A percentile compares a stretch with the other conserved stretches of the same genome.
phyloP scores from a whole-genome alignment of 108 stramenopile species.

The Fragilaria crotonensis region DNA sequence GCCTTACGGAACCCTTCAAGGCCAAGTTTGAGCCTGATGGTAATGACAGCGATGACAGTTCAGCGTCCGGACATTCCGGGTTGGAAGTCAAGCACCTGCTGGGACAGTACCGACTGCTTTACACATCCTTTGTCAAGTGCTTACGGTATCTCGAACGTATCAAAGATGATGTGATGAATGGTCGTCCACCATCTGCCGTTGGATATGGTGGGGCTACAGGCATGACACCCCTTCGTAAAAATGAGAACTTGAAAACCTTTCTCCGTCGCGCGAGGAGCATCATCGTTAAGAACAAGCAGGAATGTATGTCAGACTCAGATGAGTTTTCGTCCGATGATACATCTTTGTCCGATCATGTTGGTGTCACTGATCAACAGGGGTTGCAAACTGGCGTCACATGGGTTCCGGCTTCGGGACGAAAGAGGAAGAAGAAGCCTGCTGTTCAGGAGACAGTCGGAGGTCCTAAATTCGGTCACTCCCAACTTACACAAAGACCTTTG shows the following conservation, averaged over 20 bases:
- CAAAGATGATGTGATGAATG: conserved; percentile 53
- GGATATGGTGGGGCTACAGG: conserved; percentile 11
- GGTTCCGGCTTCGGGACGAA: not conserved
- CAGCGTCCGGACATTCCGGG: conserved; percentile 24
- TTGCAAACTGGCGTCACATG: not conserved
- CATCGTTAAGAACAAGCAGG: conserved; percentile 17
- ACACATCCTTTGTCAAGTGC: conserved; percentile 71
- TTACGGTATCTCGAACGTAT: conserved; percentile 65
- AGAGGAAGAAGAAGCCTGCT: no score
- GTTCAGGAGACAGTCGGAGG: conserved; percentile 18
- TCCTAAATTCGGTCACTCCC: conserved; percentile 48
- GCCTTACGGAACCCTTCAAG: conserved; percentile 72
- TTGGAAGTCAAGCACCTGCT: conserved; percentile 34
- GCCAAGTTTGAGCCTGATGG: conserved; percentile 41
- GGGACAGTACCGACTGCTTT: conserved; percentile 60
- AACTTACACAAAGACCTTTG: conserved; percentile 57
- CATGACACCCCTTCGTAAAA: conserved; percentile 9
- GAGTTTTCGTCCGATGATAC: not conserved
- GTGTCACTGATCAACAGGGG: not conserved
- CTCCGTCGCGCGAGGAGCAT: conserved; percentile 22
- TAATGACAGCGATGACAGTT: conserved; percentile 11
- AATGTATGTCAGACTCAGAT: not conserved
- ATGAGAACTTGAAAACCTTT: conserved; percentile 30
- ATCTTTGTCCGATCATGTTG: not conserved
- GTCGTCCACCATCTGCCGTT: conserved; percentile 36